Evolutionary conservation across 2,329 filamentous ascomycete species (phyloP).

Genomic region (Cordyceps tenuipes): DNA sequence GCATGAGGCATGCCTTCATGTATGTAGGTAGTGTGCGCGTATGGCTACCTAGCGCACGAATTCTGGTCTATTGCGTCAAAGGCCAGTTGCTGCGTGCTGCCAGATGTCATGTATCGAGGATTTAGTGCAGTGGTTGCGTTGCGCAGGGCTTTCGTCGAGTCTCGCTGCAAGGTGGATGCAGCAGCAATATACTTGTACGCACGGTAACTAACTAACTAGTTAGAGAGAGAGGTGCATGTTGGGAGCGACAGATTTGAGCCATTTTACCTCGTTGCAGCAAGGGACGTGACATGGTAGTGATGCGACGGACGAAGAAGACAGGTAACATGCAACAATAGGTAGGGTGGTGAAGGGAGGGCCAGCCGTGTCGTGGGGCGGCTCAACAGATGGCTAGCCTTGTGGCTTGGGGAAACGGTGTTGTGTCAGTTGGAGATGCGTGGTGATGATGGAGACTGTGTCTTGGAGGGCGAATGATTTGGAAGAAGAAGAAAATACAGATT

Average conservation of each 20-base stretch:
- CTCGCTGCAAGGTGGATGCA: not conserved
- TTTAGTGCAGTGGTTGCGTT: not conserved
- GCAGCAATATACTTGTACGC: not conserved
- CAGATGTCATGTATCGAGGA: not conserved
- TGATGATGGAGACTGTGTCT: not conserved
- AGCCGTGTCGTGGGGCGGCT: not conserved
- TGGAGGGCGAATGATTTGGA: not conserved
- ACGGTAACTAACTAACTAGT: too few relatives aligned
- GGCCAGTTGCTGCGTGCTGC: not conserved
- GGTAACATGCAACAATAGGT: not conserved
- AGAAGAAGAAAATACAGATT: not conserved
- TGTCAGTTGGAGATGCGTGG: not conserved
- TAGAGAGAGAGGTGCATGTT: not conserved
- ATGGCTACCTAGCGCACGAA: too few relatives aligned
- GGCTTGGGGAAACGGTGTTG: not conserved
- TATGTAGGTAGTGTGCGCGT: not conserved
- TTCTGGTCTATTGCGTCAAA: not conserved
- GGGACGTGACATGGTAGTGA: slow-evolving; percentile 10
- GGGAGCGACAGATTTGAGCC: slow-evolving; percentile 1
- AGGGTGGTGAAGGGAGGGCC: slow-evolving; percentile 8
- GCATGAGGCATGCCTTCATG: not conserved
- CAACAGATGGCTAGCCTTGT: slow-evolving; percentile 1
- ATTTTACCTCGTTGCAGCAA: slow-evolving; percentile 1
- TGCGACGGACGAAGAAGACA: not conserved
- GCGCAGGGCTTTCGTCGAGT: not conserved